phyloP scores from a whole-genome alignment of 257 asterid genomes.

The Paulownia fortunei region DNA sequence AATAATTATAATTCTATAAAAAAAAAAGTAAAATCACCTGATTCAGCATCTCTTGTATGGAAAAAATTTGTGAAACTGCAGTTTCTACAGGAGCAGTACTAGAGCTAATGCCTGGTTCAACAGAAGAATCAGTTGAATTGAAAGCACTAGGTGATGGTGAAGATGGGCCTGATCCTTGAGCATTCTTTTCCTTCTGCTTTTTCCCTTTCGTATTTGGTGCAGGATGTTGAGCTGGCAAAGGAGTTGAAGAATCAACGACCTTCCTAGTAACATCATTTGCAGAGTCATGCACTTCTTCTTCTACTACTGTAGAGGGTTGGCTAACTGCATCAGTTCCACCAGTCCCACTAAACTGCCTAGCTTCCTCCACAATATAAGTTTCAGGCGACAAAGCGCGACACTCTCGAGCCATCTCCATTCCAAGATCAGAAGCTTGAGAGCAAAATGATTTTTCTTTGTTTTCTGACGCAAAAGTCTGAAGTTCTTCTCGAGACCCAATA shows the following conservation, averaged over 20 bases:
- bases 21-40: constrained; percentile 58
- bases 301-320: constrained; percentile 51
- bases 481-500: constrained; percentile 60
- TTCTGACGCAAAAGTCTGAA: constrained; percentile 58
- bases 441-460: constrained; percentile 75
- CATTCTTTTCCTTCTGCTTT: constrained; percentile 76
- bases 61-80: constrained; percentile 54
- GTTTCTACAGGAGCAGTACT: constrained; percentile 49
- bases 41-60: constrained; percentile 83
- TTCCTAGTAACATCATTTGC: constrained; percentile 54
- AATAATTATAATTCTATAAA: neutral
- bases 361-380: constrained; percentile 60
- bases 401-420: constrained; percentile 84
- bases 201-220: constrained; percentile 66
- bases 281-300: constrained; percentile 56
- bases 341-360: constrained; percentile 62
- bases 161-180: constrained; percentile 59
- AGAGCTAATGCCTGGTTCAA: constrained; percentile 61
- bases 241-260: constrained; percentile 48
- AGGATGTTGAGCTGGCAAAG: constrained; percentile 49
- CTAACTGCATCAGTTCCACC: constrained; percentile 48
- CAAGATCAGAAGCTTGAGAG: constrained; percentile 90
- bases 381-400: constrained; percentile 68
- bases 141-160: constrained; percentile 61
- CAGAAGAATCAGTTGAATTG: constrained; percentile 61